These are phyloP conservation scores for Malassezia vespertilionis DNA, from an alignment of 1,284 basidiomycete species.

Conservation along the genomic window DNA sequence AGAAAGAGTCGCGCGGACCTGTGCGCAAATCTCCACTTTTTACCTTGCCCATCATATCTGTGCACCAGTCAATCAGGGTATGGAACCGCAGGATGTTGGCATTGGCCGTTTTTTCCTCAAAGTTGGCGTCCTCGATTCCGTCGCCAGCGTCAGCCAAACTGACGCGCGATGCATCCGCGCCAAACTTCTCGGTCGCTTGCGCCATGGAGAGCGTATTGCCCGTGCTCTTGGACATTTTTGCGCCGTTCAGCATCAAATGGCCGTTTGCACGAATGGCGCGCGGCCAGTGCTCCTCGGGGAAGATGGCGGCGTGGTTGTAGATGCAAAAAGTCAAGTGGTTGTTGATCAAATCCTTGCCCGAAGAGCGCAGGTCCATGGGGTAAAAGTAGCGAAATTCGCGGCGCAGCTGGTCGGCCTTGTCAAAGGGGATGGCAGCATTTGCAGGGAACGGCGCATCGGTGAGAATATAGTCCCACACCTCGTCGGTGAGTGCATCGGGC, in stretches of 20 bases:
- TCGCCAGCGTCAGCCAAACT: constrained; percentile 93
- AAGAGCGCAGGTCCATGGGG: constrained; percentile 93
- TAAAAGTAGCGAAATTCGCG: constrained; percentile 96
- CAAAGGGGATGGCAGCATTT: constrained; percentile 57
- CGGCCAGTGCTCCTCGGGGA: constrained; percentile 90
- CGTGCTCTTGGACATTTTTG: constrained; percentile 98
- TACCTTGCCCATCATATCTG: constrained; percentile 61
- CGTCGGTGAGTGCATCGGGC: constrained; percentile 87
- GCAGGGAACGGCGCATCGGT: constrained; percentile 65
- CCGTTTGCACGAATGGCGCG: constrained; percentile 85
- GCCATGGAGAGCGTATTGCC: constrained; percentile 52
- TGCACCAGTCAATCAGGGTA: constrained; percentile 82
- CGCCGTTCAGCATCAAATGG: constrained; percentile 92
- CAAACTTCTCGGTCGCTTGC: constrained; percentile 57
- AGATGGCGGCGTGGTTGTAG: constrained; percentile 87
- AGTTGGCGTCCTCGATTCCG: constrained; percentile 93
- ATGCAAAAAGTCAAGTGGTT: constrained; percentile 92
- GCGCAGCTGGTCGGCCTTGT: constrained; percentile 72
- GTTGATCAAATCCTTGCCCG: constrained; percentile 94
- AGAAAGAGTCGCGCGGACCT: constrained; percentile 43
- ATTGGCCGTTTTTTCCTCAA: constrained; percentile 97
- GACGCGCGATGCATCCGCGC: constrained; percentile 82
- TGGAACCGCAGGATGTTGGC: constrained; percentile 90
- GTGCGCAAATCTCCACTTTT: constrained; percentile 59
- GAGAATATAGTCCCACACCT: constrained; percentile 91